These are phyloP conservation scores for Leucocoprinus leucothites DNA, from an alignment of 768 basidiomycete species.

Conservation along the genomic window DNA sequence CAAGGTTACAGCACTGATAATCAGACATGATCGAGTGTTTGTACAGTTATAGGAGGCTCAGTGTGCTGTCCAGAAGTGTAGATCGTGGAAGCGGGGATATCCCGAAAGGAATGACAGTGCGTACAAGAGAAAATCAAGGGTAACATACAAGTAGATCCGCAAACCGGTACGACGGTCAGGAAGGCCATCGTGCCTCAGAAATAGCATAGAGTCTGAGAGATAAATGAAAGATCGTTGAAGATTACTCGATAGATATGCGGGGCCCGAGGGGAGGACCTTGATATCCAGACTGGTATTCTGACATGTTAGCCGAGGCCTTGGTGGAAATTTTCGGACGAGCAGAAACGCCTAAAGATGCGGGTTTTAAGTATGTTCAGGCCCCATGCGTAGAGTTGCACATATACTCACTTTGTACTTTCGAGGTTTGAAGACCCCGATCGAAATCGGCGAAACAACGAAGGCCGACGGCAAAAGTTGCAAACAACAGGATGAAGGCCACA, in stretches of 20 bases:
- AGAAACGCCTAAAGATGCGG: slow-evolving; percentile 40
- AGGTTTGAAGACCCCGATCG: slow-evolving; percentile 68
- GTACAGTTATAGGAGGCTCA: no score
- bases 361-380: slow-evolving; percentile 20
- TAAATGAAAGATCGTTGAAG: not conserved
- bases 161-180: no score
- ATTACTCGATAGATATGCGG: slow-evolving; percentile 76
- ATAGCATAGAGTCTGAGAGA: no score
- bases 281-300: slow-evolving; percentile 46
- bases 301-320: slow-evolving; percentile 40
- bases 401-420: slow-evolving; percentile 75
- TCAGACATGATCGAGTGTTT: no score
- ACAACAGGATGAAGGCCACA: slow-evolving; percentile 69
- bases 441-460: slow-evolving; percentile 81
- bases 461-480: slow-evolving; percentile 74
- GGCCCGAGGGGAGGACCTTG: slow-evolving; percentile 50
- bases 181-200: no score
- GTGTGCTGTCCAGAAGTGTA: no score
- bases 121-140: no score
- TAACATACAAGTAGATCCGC: no score
- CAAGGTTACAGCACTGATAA: no score
- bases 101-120: no score
- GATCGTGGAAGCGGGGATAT: no score
- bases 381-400: not conserved
- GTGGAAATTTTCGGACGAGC: slow-evolving; percentile 42